A percentile compares a stretch with the other conserved stretches of the same genome.
These are phyloP conservation scores for Gymnopus androsaceus DNA, from an alignment of 1,284 basidiomycete genomes.

Conservation along the genomic window DNA sequence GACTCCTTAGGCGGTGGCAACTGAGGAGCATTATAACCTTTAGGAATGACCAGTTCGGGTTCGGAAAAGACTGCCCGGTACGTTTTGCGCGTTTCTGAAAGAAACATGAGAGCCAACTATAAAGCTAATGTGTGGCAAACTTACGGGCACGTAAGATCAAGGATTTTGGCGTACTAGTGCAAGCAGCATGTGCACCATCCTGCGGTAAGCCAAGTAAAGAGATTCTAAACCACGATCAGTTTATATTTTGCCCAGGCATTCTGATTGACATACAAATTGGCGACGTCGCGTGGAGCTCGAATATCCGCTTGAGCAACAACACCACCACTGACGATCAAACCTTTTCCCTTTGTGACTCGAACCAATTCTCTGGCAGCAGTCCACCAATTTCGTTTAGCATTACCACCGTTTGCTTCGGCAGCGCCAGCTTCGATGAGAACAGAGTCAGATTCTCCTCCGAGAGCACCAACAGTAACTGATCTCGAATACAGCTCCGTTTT, in stretches of 20 bases:
- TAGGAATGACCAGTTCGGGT: constrained; percentile 61
- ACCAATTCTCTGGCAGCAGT: constrained; percentile 71
- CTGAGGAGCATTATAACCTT: constrained; percentile 7
- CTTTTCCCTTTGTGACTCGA: constrained; percentile 77
- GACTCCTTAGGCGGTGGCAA: not conserved
- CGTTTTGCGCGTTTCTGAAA: constrained; percentile 47
- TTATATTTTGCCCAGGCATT: not conserved
- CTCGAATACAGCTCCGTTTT: constrained; percentile 85
- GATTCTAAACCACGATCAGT: too few relatives aligned
- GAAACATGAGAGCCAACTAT: not conserved
- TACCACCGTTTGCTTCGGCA: constrained; percentile 48
- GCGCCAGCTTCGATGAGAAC: constrained; percentile 46
- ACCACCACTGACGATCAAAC: constrained; percentile 68
- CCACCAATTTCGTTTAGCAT: constrained; percentile 81
- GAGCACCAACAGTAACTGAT: constrained; percentile 74
- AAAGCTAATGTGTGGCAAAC: constrained; percentile 30
- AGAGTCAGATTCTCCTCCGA: constrained; percentile 59
- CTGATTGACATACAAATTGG: constrained; percentile 73
- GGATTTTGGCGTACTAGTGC: constrained; percentile 62
- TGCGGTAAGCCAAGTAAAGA: constrained; percentile 67
- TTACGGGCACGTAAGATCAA: constrained; percentile 72
- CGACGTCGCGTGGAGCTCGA: constrained; percentile 68
- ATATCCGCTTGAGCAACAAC: constrained; percentile 58
- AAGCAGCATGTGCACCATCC: constrained; percentile 63
- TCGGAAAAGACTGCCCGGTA: constrained; percentile 76